phyloP scores from a whole-genome alignment of 2,329 filamentous ascomycete species.

The Aspergillus clavatus region DNA sequence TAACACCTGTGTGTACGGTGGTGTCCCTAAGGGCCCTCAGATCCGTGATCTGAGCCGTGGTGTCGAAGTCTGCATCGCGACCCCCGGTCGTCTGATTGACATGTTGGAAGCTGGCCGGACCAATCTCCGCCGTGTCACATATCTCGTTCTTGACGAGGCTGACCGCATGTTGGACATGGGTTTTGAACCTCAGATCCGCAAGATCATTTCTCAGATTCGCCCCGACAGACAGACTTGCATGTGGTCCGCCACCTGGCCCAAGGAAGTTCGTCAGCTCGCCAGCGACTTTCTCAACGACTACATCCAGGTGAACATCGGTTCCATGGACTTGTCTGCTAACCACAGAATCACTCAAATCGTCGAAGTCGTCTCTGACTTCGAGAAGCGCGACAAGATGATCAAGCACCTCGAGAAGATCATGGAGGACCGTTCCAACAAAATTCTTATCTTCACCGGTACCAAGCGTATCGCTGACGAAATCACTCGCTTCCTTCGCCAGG shows the following conservation, averaged over 20 bases:
- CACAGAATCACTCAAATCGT: constrained; percentile 97
- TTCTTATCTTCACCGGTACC: constrained; percentile 81
- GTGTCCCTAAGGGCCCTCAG: constrained; percentile 95
- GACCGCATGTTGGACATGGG: constrained; percentile 99
- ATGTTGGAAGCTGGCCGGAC: constrained; percentile 98
- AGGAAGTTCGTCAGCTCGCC: constrained; percentile 91
- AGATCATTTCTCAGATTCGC: constrained; percentile 95
- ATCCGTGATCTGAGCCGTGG: constrained; percentile 91
- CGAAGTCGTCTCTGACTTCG: constrained; percentile 90
- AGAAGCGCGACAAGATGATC: constrained; percentile 96
- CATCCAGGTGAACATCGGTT: constrained; percentile 98
- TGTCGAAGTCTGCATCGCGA: constrained; percentile 98
- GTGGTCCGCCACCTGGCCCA: constrained; percentile 99
- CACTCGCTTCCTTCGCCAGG: constrained; percentile 92
- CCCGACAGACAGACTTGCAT: constrained; percentile 98
- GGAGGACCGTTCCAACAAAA: constrained; percentile 93
- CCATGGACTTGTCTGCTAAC: constrained; percentile 92
- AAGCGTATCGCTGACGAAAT: constrained; percentile 97
- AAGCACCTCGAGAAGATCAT: constrained; percentile 97
- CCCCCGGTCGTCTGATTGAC: constrained; percentile 93
- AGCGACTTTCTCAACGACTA: constrained; percentile 89
- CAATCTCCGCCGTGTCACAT: constrained; percentile 95
- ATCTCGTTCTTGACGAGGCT: constrained; percentile 96
- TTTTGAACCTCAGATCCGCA: constrained; percentile 99
- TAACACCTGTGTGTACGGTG: constrained; percentile 98